A percentile compares a stretch with the other conserved stretches of the same genome.
Evolutionary conservation across 2,329 filamentous ascomycete genomes (phyloP).

Genomic region (Cercospora sesami): DNA sequence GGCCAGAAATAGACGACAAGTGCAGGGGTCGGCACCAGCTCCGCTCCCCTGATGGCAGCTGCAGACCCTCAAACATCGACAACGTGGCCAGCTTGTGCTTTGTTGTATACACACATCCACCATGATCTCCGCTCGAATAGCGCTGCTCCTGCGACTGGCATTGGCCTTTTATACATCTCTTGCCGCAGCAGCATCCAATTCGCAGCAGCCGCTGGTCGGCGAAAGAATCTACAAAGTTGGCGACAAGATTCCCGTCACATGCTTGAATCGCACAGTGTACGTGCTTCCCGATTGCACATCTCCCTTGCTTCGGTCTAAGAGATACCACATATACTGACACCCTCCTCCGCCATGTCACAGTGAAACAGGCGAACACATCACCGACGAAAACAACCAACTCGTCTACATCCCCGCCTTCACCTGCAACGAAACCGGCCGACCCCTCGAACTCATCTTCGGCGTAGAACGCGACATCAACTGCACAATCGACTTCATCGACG

Average conservation of each 20-base stretch:
- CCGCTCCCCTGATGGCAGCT: conserved; percentile 6
- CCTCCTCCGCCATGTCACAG: conserved; percentile 37
- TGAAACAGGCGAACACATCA: conserved; percentile 86
- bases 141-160: conserved; percentile 34
- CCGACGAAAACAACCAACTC: conserved; percentile 75
- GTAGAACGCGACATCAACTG: conserved; percentile 78
- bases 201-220: conserved; percentile 43
- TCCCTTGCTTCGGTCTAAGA: conserved; percentile 9
- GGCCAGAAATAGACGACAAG: not conserved
- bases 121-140: conserved; percentile 23
- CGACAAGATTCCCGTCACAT: conserved; percentile 53
- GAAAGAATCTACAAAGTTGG: conserved; percentile 50
- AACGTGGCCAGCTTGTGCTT: conserved; percentile 1
- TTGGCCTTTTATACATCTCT: conserved; percentile 40
- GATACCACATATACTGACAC: not conserved
- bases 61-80: not conserved
- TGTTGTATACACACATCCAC: not conserved
- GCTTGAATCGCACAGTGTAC: conserved; percentile 55
- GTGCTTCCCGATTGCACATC: conserved; percentile 22
- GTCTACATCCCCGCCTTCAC: conserved; percentile 88
- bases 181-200: conserved; percentile 43
- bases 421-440: conserved; percentile 82
- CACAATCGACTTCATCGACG: conserved; percentile 73
- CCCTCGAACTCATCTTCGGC: conserved; percentile 85
- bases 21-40: not conserved